Evolutionary conservation across 2,329 filamentous ascomycete genomes (phyloP), one percentile per base, ranked within the genome.

Genomic region (Colletotrichum tanaceti): DNA sequence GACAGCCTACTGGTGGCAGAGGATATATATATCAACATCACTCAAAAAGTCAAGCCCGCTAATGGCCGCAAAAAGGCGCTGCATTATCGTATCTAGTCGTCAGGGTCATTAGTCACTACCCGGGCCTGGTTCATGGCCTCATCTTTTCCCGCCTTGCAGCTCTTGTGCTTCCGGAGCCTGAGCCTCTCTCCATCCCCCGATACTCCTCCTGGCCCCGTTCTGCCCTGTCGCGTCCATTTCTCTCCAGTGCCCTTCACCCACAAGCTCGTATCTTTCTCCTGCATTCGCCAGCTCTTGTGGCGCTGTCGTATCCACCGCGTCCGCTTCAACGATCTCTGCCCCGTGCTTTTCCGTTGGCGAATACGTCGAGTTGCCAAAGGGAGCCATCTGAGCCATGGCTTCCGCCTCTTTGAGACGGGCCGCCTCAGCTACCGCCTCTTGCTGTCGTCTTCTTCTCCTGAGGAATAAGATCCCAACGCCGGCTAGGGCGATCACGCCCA

Each of bases 391-490:
- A 16, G 78, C 24, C 32, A 72, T 72, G 43, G 74, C 74, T 7
- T 75, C 58, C 39, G 75, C 74, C 53, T 74, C 77, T 5, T 68
- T 70, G 32, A 54, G 46, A 16, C 58, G 63, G 4, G 63, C 64
- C 5, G 53, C 58, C 41, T 68, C 43, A 5, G 68, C 72, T 22
- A 80, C 20, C 0, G 80, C 71, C 47, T 74, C 72, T 55, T 74
- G 72, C 41, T 73, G 74, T 20, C 81, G 79, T 13, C 79, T 74
- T 28, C 79, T 80, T 32, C 77, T 75, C 28, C 86, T 62, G 67
- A 82, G 86, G 63, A 85, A 78, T 82, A 83, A 87, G 0, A 81
- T 78, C n/a, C 82, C 71, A 3, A 73, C 73, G 3, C 80, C 84
- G 43, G 86, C 76, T 14, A 86, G 46, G 9, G 82, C 55, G 3